Evolutionary conservation across 106 monocot species (phyloP).

Genomic region (Dendrobium catenatum): DNA sequence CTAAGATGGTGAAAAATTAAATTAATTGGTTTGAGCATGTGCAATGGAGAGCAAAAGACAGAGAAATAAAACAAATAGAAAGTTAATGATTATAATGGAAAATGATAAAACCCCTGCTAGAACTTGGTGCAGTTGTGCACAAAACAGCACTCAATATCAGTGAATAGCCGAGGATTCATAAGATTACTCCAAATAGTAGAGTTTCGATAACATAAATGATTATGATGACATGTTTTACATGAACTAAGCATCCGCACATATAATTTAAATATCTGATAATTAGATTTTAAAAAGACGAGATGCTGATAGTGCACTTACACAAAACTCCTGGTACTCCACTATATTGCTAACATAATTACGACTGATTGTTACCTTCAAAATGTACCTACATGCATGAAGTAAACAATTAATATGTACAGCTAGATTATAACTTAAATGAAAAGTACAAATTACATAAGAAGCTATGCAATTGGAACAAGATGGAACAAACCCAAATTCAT

Average conservation of each 20-base stretch:
- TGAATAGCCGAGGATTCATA: background rate
- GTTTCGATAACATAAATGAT: background rate
- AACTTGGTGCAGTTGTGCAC: background rate
- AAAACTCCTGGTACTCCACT: conserved; percentile 45
- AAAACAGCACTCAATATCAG: background rate
- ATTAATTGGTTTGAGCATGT: background rate
- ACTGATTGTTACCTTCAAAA: conserved; percentile 43
- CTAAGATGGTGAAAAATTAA: background rate
- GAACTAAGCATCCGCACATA: background rate
- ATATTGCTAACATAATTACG: conserved; percentile 51
- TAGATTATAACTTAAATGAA: background rate
- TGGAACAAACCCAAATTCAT: background rate
- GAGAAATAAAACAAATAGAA: background rate
- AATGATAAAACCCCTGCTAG: background rate
- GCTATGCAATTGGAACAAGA: background rate
- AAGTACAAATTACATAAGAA: background rate
- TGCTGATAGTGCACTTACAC: conserved; percentile 16
- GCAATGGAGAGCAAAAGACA: background rate
- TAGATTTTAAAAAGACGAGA: background rate
- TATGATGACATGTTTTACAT: background rate
- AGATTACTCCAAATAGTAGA: background rate
- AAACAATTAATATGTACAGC: background rate
- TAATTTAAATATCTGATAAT: background rate
- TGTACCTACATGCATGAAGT: conserved; percentile 26
- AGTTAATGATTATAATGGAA: background rate